Percentiles rank a stretch among this genome's conserved stretches.
These are phyloP conservation scores for Apiospora hydei DNA, from an alignment of 2,329 filamentous ascomycete genomes.

Conservation along the genomic window DNA sequence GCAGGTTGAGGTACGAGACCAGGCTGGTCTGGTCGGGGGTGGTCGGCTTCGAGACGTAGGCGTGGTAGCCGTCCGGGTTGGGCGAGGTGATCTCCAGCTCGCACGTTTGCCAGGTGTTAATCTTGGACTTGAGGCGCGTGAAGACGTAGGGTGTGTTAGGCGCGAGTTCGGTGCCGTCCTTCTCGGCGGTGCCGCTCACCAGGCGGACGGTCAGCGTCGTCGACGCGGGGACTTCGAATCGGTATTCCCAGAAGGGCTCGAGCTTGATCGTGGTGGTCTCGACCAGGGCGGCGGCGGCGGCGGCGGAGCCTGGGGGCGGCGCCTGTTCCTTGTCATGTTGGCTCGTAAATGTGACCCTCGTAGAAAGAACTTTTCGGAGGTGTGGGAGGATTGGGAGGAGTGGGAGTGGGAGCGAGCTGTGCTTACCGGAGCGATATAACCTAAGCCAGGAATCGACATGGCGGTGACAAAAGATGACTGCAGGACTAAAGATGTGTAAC, in stretches of 20 bases:
- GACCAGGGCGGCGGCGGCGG: slow-evolving; percentile 47
- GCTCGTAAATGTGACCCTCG: slow-evolving; percentile 7
- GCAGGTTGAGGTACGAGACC: slow-evolving; percentile 81
- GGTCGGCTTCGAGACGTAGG: slow-evolving; percentile 65
- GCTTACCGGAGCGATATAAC: slow-evolving; percentile 69
- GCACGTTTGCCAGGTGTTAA: slow-evolving; percentile 93
- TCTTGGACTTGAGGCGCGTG: slow-evolving; percentile 81
- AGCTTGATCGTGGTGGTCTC: slow-evolving; percentile 56
- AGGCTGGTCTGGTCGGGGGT: slow-evolving; percentile 81
- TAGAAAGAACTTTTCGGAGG: not conserved
- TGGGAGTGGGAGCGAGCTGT: not conserved
- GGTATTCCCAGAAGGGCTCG: slow-evolving; percentile 75
- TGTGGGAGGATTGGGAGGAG: not conserved
- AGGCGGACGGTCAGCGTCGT: slow-evolving; percentile 63
- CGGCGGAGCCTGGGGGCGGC: slow-evolving; percentile 33
- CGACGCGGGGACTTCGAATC: slow-evolving; percentile 72
- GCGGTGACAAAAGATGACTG: slow-evolving; percentile 7
- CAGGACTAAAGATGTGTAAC: not conserved
- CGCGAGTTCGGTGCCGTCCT: slow-evolving; percentile 94
- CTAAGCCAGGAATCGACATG: slow-evolving; percentile 80
- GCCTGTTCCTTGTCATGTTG: slow-evolving; percentile 28
- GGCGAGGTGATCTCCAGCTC: slow-evolving; percentile 77
- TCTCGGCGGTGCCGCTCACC: slow-evolving; percentile 82
- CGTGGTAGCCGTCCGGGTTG: slow-evolving; percentile 51
- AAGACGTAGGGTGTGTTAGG: slow-evolving; percentile 82